A percentile compares a stretch with the other conserved stretches of the same genome.
Evolutionary conservation across 176 grass and related monocot species (phyloP).

Genomic region (Carex littledalei): DNA sequence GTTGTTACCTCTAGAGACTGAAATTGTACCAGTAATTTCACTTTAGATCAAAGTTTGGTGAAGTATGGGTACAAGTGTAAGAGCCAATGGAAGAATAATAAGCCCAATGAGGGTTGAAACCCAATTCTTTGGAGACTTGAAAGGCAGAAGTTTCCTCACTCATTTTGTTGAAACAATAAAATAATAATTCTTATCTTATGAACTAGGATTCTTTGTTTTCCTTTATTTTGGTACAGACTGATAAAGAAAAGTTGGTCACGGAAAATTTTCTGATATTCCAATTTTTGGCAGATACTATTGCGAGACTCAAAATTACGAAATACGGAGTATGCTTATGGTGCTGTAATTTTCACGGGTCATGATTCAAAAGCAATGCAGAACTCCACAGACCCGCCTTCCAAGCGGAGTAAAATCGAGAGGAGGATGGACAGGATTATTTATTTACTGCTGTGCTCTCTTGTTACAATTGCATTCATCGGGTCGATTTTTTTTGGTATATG

Average conservation of each 20-base stretch:
- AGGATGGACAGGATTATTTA: slow-evolving; percentile 96
- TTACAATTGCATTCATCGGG: slow-evolving; percentile 64
- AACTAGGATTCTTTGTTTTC: background rate
- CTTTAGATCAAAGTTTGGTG: background rate
- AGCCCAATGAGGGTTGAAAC: background rate
- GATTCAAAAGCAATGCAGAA: slow-evolving; percentile 99
- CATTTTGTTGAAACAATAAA: background rate
- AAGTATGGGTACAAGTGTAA: background rate
- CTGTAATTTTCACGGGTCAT: slow-evolving; percentile 88
- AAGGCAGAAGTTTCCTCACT: background rate
- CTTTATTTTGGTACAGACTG: background rate
- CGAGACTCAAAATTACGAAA: slow-evolving; percentile 95
- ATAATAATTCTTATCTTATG: background rate
- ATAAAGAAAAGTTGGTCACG: background rate
- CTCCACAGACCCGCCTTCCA: slow-evolving; percentile 82
- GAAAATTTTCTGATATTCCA: background rate
- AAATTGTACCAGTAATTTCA: slow-evolving; percentile 16
- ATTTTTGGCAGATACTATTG: slow-evolving; percentile 46
- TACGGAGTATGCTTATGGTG: slow-evolving; percentile 85
- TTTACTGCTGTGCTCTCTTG: slow-evolving; percentile 54
- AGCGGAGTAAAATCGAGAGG: slow-evolving; percentile 90
- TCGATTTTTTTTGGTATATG: slow-evolving; percentile 86
- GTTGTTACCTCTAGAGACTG: background rate
- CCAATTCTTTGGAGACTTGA: background rate
- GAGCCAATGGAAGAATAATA: background rate